Percentiles rank a stretch among this genome's conserved stretches.
phyloP scores from a whole-genome alignment of 768 basidiomycete species.

The Hirschioporus abietinus region DNA sequence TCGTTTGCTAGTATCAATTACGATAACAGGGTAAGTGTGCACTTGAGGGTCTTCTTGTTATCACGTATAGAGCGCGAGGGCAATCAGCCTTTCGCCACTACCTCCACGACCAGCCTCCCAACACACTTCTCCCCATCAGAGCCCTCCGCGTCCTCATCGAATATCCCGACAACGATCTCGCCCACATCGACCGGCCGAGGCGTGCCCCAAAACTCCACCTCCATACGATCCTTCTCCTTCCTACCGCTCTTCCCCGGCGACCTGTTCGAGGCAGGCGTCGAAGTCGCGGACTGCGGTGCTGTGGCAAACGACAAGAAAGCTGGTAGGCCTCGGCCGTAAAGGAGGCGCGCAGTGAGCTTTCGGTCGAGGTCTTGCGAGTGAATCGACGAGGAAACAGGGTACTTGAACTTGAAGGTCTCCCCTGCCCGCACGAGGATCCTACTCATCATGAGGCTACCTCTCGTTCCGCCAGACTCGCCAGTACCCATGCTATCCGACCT shows the following conservation, averaged over 20 bases:
- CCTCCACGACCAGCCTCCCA: slow-evolving; percentile 51
- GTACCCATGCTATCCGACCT: background rate
- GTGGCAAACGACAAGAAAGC: slow-evolving; percentile 44
- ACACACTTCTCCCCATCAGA: slow-evolving; percentile 40
- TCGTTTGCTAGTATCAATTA: no score
- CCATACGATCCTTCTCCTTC: slow-evolving; percentile 34
- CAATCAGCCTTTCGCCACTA: slow-evolving; percentile 32
- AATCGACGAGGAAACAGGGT: slow-evolving; percentile 33
- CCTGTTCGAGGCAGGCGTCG: background rate
- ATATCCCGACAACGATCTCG: slow-evolving; percentile 50
- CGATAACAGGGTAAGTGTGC: no score
- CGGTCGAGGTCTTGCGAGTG: slow-evolving; percentile 22
- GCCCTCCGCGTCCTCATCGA: slow-evolving; percentile 29
- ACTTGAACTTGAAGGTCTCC: slow-evolving; percentile 54
- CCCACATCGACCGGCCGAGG: slow-evolving; percentile 48
- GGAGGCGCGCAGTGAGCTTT: slow-evolving; percentile 42
- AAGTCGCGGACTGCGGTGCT: background rate
- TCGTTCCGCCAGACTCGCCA: slow-evolving; percentile 12
- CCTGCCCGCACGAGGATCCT: slow-evolving; percentile 50
- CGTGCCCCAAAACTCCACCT: slow-evolving; percentile 52
- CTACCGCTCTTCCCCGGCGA: slow-evolving; percentile 22
- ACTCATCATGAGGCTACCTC: slow-evolving; percentile 22
- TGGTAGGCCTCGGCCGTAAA: slow-evolving; percentile 50
- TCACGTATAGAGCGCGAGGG: background rate
- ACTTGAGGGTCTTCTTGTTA: background rate